These are phyloP conservation scores for Anaeramoeba ignava DNA, from an alignment of 78 protist species.

Conservation along the genomic window DNA sequence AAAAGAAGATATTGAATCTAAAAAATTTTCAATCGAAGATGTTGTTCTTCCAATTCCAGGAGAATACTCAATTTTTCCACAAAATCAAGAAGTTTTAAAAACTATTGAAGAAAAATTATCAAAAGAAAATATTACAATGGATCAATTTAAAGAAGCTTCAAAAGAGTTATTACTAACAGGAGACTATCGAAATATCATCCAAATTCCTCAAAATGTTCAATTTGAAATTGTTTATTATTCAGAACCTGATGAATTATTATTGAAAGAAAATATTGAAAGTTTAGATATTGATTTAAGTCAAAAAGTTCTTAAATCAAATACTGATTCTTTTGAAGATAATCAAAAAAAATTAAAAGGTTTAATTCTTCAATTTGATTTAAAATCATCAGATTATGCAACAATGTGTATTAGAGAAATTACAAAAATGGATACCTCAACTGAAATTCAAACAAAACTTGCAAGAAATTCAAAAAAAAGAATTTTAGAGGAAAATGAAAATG, in stretches of 20 bases:
- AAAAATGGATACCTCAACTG: neutral
- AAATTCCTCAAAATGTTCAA: neutral
- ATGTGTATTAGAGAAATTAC: conserved; percentile 1
- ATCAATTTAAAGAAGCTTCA: neutral
- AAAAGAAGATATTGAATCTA: neutral
- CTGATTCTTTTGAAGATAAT: neutral
- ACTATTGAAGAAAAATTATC: neutral
- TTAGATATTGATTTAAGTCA: neutral
- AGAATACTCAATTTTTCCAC: too few species aligned
- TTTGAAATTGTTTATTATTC: neutral
- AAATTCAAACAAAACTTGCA: too few species aligned
- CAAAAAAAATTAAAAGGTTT: neutral
- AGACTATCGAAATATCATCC: neutral
- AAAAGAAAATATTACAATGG: neutral
- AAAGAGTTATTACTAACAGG: neutral
- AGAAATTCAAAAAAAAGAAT: too few species aligned
- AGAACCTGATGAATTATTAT: neutral
- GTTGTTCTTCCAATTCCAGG: neutral
- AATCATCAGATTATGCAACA: neutral
- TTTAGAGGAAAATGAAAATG: too few species aligned
- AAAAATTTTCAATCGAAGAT: neutral
- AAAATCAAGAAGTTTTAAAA: neutral
- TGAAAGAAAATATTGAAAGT: neutral
- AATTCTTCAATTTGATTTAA: neutral
- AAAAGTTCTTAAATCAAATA: neutral